These are phyloP conservation scores for Neostapfia colusana DNA, from an alignment of 176 grass and related monocot species.

Conservation along the genomic window DNA sequence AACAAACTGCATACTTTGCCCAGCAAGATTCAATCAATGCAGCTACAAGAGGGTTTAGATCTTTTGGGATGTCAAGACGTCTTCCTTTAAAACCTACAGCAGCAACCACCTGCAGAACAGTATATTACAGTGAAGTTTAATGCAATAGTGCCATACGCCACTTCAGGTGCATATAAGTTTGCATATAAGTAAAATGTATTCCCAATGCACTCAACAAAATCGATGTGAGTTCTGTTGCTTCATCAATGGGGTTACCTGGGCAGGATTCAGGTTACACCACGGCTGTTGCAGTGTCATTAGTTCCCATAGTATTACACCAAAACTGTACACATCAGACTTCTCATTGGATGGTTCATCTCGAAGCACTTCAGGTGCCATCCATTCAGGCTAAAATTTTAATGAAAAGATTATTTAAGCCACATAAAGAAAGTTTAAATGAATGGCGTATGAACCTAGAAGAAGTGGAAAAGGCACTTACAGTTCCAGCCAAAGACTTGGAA, in stretches of 20 bases:
- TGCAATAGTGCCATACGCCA: not conserved
- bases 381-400: constrained; percentile 77
- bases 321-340: constrained; percentile 97
- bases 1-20: constrained; percentile 63
- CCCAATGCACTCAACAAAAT: not conserved
- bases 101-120: constrained; percentile 71
- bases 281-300: constrained; percentile 97
- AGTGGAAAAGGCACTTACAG: constrained; percentile 59
- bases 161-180: constrained; percentile 15
- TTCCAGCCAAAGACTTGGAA: constrained; percentile 94
- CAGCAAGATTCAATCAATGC: constrained; percentile 86
- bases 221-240: not conserved
- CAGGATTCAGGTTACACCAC: constrained; percentile 91
- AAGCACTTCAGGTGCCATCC: constrained; percentile 99
- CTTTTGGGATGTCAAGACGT: constrained; percentile 81
- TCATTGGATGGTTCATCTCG: constrained; percentile 96
- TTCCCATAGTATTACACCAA: constrained; percentile 93
- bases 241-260: constrained; percentile 52
- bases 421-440: not conserved
- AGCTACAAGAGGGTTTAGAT: constrained; percentile 77
- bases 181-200: constrained; percentile 14
- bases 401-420: constrained; percentile 13
- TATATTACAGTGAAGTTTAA: not conserved
- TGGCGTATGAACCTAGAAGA: constrained; percentile 1
- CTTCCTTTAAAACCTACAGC: constrained; percentile 91